Evolutionary conservation across 805 yeast species (phyloP), one percentile per base, ranked within the genome.

Genomic region (Lachancea quebecensis): DNA sequence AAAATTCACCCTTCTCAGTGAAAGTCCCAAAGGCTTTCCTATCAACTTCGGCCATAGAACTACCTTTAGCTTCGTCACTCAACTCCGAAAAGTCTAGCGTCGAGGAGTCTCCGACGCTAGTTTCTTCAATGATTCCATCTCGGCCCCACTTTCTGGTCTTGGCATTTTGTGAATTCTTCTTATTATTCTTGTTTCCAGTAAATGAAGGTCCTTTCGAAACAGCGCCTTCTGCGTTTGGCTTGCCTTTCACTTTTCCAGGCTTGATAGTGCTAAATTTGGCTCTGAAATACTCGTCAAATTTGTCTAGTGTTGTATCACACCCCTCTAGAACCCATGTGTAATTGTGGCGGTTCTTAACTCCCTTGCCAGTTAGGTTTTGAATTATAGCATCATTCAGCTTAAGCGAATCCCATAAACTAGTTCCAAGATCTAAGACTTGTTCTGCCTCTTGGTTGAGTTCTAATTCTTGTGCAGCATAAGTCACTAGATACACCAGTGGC

Each of bases 141-240:
- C 75, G 75, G 21, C 76, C 81, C 87, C 87, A 82, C 56, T 74
- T 79, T 56, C 91, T 58, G 69, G 52, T 28, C 42, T 46, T 49
- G 2, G 21, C 33, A 15, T 32, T 34, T 3, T n/a, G 12, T 1
- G 18, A 15, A 28, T 44, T 30, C 29, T 29, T 35, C 32, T 49
- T 56, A 33, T 50, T 48, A 3, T 14, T 42, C 37, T 49, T 49
- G 6, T 40, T 46, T 21, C 43, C 31, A n/a, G 47, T 50, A 25
- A 49, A 53, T 38, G 49, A 45, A 32, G 46, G 48, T 6, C 18
- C 15, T 10, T 34, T 14, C 4, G 39, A 12, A 17, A 28, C 35
- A 12, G 34, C 3, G 29, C 17, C 30, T 11, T 44, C 39, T 14
- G 38, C 27, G 31, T 14, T 37, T 47, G 21, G 38, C 25, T 33